Percentiles rank a stretch among this genome's conserved stretches.
These are phyloP conservation scores for Solanum medicagineum DNA, from an alignment of 257 asterid genomes.

Conservation along the genomic window DNA sequence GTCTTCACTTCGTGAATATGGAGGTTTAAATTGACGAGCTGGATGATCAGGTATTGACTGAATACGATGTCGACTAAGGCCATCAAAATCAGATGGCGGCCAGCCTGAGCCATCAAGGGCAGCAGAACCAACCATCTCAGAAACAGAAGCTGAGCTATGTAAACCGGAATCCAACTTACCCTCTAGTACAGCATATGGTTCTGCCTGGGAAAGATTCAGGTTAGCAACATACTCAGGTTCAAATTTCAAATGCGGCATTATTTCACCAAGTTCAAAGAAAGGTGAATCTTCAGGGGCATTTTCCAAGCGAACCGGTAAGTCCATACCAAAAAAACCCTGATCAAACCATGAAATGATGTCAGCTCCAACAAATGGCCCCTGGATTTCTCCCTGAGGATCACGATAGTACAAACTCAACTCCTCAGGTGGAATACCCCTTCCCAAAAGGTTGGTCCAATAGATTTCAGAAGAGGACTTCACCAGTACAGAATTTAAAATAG, in stretches of 20 bases:
- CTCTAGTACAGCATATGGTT: constrained; percentile 28
- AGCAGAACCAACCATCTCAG: constrained; percentile 26
- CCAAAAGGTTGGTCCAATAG: background rate
- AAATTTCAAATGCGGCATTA: constrained; percentile 74
- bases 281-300: constrained; percentile 57
- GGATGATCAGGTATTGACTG: constrained; percentile 31
- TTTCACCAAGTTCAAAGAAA: constrained; percentile 68
- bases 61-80: constrained; percentile 22
- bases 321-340: constrained; percentile 89
- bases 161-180: constrained; percentile 28
- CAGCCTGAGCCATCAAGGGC: constrained; percentile 35
- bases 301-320: constrained; percentile 75
- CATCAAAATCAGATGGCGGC: constrained; percentile 48
- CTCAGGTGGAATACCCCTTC: constrained; percentile 38
- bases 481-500: constrained; percentile 20
- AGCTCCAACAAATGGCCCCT: constrained; percentile 90
- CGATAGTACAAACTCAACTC: constrained; percentile 70
- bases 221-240: constrained; percentile 23
- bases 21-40: background rate
- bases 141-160: constrained; percentile 17
- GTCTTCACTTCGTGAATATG: constrained; percentile 36
- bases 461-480: constrained; percentile 29
- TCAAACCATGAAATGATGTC: constrained; percentile 95
- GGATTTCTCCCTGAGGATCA: constrained; percentile 90
- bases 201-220: constrained; percentile 28